phyloP scores from a whole-genome alignment of 2,329 filamentous ascomycete species.

The Pestalotiopsis fici region DNA sequence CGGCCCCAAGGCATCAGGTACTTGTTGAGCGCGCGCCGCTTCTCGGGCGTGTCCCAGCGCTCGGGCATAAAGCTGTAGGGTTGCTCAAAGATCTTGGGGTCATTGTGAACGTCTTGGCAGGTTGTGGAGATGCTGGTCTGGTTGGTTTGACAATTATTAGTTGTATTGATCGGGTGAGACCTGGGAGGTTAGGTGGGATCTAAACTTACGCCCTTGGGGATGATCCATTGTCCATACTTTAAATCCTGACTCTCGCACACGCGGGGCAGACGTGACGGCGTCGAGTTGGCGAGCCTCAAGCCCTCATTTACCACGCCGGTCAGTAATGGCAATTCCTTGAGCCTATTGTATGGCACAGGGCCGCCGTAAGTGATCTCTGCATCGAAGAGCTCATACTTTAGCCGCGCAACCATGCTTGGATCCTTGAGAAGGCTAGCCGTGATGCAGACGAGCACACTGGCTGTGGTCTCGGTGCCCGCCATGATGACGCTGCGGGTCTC shows the following conservation, averaged over 20 bases:
- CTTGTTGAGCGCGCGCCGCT: conserved; percentile 17
- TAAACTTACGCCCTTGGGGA: conserved; percentile 19
- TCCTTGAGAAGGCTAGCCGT: conserved; percentile 17
- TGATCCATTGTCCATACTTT: conserved; percentile 16
- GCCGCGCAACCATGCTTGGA: conserved; percentile 13
- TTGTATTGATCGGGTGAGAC: not conserved
- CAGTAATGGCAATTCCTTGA: conserved; percentile 21
- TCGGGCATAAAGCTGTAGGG: conserved; percentile 18
- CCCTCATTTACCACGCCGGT: conserved; percentile 24
- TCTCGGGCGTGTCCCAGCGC: conserved; percentile 17
- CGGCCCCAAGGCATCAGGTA: conserved; percentile 23
- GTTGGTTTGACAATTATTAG: not conserved
- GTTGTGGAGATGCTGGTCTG: conserved; percentile 23
- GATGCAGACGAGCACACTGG: conserved; percentile 21
- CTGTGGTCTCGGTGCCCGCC: conserved; percentile 25
- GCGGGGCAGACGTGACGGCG: conserved; percentile 20
- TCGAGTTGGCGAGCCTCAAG: conserved; percentile 21
- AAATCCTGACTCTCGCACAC: conserved; percentile 22
- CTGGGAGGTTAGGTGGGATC: not conserved
- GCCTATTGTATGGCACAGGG: conserved; percentile 16
- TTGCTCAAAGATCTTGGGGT: conserved; percentile 15
- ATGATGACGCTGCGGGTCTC: conserved; percentile 24
- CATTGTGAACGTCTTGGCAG: conserved; percentile 21
- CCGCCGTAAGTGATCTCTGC: conserved; percentile 17
- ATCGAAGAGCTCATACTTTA: conserved; percentile 14